phyloP scores from a whole-genome alignment of 352 stramenopile genomes.

The Lagenidium giganteum region DNA sequence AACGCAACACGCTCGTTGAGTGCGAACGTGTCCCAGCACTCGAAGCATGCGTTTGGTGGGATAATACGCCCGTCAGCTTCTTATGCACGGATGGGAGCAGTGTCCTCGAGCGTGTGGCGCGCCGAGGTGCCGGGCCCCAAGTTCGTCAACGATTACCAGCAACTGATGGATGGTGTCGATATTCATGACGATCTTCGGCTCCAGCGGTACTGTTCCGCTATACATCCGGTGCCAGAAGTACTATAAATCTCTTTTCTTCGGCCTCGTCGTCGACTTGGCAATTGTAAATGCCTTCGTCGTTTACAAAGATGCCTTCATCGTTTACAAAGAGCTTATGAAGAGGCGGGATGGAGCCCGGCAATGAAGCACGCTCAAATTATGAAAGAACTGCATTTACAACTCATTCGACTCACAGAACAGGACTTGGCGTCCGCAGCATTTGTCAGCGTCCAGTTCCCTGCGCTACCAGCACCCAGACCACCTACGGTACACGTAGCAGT shows the following conservation, averaged over 20 bases:
- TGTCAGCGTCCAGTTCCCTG: no score
- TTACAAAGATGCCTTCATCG: no score
- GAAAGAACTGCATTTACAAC: background rate
- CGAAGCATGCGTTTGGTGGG: conserved; percentile 18
- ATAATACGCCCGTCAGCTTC: conserved; percentile 26
- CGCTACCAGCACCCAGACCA: background rate
- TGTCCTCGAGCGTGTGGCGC: no score
- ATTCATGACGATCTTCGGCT: conserved; percentile 20
- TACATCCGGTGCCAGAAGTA: conserved; percentile 12
- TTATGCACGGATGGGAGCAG: conserved; percentile 13
- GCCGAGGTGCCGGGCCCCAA: conserved; percentile 11
- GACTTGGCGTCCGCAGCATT: no score
- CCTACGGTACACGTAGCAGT: background rate
- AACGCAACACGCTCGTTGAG: no score
- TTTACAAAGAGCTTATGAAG: no score
- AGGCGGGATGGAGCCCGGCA: no score
- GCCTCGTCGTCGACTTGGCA: conserved; percentile 9
- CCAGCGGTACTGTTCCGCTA: conserved; percentile 10
- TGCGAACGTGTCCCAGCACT: no score
- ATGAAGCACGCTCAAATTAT: background rate
- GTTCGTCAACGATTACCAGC: conserved; percentile 22
- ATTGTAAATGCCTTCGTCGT: conserved; percentile 20
- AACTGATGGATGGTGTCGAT: conserved; percentile 20
- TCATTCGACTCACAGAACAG: no score
- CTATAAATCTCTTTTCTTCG: conserved; percentile 16